Evolutionary conservation across 768 basidiomycete genomes (phyloP).

Genomic region (Phanerochaete carnosa): DNA sequence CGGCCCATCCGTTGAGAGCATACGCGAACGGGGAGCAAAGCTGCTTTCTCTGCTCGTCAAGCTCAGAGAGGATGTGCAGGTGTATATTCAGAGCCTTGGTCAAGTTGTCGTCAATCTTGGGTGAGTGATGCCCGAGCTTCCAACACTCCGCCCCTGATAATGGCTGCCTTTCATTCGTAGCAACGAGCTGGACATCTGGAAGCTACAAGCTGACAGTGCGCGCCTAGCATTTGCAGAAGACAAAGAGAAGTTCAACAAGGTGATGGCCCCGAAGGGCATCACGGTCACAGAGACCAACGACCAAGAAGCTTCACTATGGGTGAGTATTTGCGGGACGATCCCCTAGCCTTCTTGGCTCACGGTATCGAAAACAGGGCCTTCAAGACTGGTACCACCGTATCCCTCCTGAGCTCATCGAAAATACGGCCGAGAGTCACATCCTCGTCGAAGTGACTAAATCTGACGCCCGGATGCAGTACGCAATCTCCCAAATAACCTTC

Average conservation of each 20-base stretch:
- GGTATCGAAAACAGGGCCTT: background rate
- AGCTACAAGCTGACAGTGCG: background rate
- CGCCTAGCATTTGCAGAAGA: background rate
- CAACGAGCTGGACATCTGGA: background rate
- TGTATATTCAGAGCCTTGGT: background rate
- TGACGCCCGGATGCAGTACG: background rate
- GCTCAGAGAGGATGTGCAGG: background rate
- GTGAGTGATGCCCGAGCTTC: background rate
- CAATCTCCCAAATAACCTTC: background rate
- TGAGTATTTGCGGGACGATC: background rate
- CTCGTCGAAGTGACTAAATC: background rate
- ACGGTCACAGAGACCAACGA: background rate
- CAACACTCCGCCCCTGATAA: too few relatives aligned
- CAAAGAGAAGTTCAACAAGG: background rate
- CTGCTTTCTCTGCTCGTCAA: background rate
- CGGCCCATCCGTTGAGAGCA: background rate
- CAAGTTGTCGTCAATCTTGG: too few relatives aligned
- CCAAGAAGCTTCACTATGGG: background rate
- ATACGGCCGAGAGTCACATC: background rate
- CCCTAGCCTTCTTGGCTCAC: background rate
- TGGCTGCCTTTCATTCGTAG: too few relatives aligned
- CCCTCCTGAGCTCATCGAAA: background rate
- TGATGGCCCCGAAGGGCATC: background rate
- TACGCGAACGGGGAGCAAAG: background rate
- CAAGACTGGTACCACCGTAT: background rate